Base-by-base conservation (phyloP, 306 rosid genomes). In the Alnus rubra region DNA sequence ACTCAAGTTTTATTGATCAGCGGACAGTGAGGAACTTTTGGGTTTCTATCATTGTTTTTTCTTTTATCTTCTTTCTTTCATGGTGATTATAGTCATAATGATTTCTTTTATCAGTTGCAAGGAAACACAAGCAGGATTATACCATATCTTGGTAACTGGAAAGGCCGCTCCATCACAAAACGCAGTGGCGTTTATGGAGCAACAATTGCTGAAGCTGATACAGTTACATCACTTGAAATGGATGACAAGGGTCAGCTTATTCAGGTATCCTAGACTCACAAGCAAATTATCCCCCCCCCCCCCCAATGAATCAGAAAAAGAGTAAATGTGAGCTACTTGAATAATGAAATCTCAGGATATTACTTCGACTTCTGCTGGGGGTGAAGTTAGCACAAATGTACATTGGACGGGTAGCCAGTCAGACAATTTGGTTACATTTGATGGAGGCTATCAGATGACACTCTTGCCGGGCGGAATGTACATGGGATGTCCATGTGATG, bases 101-200 rank as follows among this genome's bases (percentile, higher is more conserved):
- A 16, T 35, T 65, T 67, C 71, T 39, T 76, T 75, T 48, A 47
- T 42, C 64, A 73, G 60, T 49, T 53, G 69, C 86, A 81, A 89
- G 85, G 71, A n/a, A 56, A 69, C 73, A 49, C 83, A 64, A 77
- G 84, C 79, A 86, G 93, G 89, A 82, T 93, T 83, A 33, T 71
- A 30, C 94, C 98, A 13, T 95, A 91, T 89, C 94, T 95, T 65
- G 99, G 99, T 31, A 84, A 84, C 76, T 95, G 99, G 99, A 91
- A 88, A 82, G 99, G 99, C 19, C 91, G 76, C 63, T 95, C 98
- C 9, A 42, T 87, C 62, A 95, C 99, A 37, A 95, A 93, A 71
- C 86, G 99, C 49, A 95, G 99, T 74, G 99, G 99, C 54, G 97
- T 93, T 16, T 95, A 95, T 84, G 99, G 99, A 85, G 76, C 97